Percentiles rank a stretch among this genome's conserved stretches.
Evolutionary conservation across 2,329 filamentous ascomycete genomes (phyloP).

Genomic region (Colletotrichum tropicale): DNA sequence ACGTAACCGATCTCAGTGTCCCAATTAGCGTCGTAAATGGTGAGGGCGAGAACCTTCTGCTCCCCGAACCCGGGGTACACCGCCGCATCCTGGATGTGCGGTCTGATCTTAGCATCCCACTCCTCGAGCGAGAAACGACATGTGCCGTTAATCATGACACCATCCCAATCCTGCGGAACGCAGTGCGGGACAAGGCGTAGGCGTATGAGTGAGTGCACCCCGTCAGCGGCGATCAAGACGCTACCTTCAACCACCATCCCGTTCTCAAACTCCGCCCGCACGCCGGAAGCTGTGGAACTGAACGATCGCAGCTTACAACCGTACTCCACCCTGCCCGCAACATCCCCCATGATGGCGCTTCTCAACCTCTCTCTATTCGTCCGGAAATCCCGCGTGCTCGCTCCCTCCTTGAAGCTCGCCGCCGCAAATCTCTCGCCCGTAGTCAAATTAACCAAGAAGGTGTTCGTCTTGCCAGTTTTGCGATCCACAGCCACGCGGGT

Average conservation of each 20-base stretch:
- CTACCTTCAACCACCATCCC: neutral
- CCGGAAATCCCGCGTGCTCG: neutral
- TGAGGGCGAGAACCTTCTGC: neutral
- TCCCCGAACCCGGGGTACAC: neutral
- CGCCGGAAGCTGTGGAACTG: fast-evolving
- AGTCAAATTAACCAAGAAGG: neutral
- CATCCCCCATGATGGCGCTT: neutral
- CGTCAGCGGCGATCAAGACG: neutral
- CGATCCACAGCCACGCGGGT: neutral
- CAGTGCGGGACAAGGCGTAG: neutral
- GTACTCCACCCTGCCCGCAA: neutral
- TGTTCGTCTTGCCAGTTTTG: neutral
- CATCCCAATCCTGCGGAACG: neutral
- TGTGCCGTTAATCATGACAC: neutral
- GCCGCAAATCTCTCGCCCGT: neutral
- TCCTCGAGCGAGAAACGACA: fast-evolving
- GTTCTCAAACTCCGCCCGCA: neutral
- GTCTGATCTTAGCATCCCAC: neutral
- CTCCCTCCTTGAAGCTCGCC: neutral
- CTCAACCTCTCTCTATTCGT: neutral
- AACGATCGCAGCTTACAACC: neutral
- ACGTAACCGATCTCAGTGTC: neutral
- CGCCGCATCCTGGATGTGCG: neutral
- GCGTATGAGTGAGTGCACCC: neutral
- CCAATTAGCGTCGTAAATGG: neutral